phyloP scores from a whole-genome alignment of 192 early-diverging fungal species.

The Entomortierella parvispora region DNA sequence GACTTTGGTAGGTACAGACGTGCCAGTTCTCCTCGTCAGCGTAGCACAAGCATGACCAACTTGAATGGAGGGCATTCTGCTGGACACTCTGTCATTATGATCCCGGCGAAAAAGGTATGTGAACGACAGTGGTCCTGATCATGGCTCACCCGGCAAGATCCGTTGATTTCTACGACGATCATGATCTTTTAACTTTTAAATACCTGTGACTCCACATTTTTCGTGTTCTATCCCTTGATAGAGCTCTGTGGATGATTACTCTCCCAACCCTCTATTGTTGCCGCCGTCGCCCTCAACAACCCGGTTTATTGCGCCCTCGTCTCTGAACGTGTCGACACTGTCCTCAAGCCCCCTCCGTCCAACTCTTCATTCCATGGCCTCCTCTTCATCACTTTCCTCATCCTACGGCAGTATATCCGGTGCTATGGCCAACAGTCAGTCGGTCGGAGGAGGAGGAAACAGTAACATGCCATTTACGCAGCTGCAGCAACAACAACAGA shows the following conservation, averaged over 20 bases:
- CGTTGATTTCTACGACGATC: not conserved
- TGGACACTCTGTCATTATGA: slow-evolving; percentile 38
- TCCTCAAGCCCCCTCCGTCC: slow-evolving; percentile 47
- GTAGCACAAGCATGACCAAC: slow-evolving; percentile 52
- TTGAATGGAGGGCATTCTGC: slow-evolving; percentile 34
- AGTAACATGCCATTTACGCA: slow-evolving; percentile 19
- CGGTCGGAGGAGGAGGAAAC: slow-evolving; percentile 11
- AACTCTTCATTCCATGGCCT: slow-evolving; percentile 36
- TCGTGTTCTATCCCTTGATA: slow-evolving; percentile 4
- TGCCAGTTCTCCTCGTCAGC: slow-evolving; percentile 43
- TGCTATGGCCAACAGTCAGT: slow-evolving; percentile 4
- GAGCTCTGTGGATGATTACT: slow-evolving; percentile 41
- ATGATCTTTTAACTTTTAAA: not conserved
- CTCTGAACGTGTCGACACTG: slow-evolving; percentile 23
- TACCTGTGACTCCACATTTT: not conserved
- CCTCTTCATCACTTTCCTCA: slow-evolving; percentile 45
- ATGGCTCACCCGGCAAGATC: no score
- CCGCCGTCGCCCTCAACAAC: slow-evolving; percentile 47
- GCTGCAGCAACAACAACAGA: slow-evolving; percentile 14
- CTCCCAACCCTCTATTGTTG: slow-evolving; percentile 38
- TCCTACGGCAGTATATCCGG: slow-evolving; percentile 41
- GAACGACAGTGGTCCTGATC: no score
- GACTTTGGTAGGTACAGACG: slow-evolving; percentile 40
- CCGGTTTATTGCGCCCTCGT: slow-evolving; percentile 40
- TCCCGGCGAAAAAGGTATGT: slow-evolving; percentile 43